Evolutionary conservation across 768 basidiomycete species (phyloP).

Genomic region (Lentinula raphanica): DNA sequence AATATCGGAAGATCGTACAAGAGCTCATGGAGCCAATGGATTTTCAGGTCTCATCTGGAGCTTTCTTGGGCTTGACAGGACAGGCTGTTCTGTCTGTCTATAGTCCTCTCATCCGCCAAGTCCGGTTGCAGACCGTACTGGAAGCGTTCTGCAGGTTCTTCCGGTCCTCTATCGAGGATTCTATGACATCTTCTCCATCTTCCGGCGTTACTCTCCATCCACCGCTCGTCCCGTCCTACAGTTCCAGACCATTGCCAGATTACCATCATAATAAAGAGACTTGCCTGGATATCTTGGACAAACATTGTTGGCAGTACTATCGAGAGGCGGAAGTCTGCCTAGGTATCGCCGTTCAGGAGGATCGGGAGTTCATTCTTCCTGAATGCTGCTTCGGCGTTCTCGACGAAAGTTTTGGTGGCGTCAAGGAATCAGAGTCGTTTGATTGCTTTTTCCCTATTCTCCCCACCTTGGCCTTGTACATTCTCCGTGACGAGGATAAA

Average conservation of each 20-base stretch:
- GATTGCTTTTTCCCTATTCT: conserved; percentile 53
- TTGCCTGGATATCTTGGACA: conserved; percentile 25
- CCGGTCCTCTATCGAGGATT: conserved; percentile 12
- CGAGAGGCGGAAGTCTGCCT: conserved; percentile 46
- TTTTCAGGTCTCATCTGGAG: conserved; percentile 13
- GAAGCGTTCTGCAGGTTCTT: conserved; percentile 22
- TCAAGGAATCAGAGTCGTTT: conserved; percentile 33
- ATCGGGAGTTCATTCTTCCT: conserved; percentile 52
- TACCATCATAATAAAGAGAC: not conserved
- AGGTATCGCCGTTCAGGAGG: conserved; percentile 44
- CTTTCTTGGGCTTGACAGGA: conserved; percentile 21
- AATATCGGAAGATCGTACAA: conserved; percentile 36
- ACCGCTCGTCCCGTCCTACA: too few relatives aligned
- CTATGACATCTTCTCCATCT: not conserved
- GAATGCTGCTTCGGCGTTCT: conserved; percentile 51
- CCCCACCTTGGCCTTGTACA: conserved; percentile 49
- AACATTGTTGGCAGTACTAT: conserved; percentile 44
- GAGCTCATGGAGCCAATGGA: conserved; percentile 21
- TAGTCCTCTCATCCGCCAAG: conserved; percentile 7
- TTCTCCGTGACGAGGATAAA: conserved; percentile 33
- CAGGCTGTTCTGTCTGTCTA: conserved; percentile 15
- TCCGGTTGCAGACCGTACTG: conserved; percentile 1
- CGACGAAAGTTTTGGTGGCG: conserved; percentile 39
- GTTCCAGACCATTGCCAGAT: not conserved
- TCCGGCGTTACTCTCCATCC: too few relatives aligned